Evolutionary conservation across 805 yeast species (phyloP).

Genomic region (Metschnikowia lunata): DNA sequence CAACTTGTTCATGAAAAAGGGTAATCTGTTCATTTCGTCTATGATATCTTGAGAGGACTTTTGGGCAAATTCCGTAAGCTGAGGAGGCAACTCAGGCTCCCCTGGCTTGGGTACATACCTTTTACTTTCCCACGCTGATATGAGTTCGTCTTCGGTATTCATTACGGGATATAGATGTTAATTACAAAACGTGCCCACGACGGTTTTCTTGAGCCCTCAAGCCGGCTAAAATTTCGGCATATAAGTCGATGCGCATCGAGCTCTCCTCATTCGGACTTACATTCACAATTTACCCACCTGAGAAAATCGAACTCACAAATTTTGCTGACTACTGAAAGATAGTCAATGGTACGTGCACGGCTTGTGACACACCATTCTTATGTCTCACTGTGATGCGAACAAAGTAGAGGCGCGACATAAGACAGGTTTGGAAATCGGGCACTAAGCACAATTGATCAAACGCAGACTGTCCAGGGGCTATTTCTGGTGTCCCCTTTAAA

Average conservation of each 20-base stretch:
- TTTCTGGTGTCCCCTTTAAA: constrained; percentile 23
- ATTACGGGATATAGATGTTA: constrained; percentile 1
- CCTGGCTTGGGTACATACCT: constrained; percentile 44
- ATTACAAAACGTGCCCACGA: background rate
- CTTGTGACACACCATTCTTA: constrained; percentile 25
- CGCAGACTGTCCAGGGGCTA: constrained; percentile 8
- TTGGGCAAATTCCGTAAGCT: constrained; percentile 56
- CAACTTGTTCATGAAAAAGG: constrained; percentile 89
- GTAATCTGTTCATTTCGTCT: constrained; percentile 74
- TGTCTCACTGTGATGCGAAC: constrained; percentile 29
- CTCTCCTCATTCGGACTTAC: background rate
- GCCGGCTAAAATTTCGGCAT: background rate
- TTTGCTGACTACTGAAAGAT: constrained; percentile 1
- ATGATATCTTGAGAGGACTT: constrained; percentile 74
- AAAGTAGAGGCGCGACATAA: constrained; percentile 33
- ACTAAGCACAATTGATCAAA: constrained; percentile 33
- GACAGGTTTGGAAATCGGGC: constrained; percentile 38
- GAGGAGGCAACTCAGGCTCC: constrained; percentile 80
- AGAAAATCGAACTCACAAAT: background rate
- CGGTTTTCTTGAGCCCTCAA: too few relatives aligned
- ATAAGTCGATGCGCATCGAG: constrained; percentile 6
- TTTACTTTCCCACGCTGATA: constrained; percentile 41
- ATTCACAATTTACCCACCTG: too few relatives aligned
- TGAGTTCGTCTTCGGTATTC: constrained; percentile 18
- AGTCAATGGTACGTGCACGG: constrained; percentile 33